These are phyloP conservation scores for Saccharomycopsis hybrid DNA, from an alignment of 1,139 yeast species.

Conservation along the genomic window DNA sequence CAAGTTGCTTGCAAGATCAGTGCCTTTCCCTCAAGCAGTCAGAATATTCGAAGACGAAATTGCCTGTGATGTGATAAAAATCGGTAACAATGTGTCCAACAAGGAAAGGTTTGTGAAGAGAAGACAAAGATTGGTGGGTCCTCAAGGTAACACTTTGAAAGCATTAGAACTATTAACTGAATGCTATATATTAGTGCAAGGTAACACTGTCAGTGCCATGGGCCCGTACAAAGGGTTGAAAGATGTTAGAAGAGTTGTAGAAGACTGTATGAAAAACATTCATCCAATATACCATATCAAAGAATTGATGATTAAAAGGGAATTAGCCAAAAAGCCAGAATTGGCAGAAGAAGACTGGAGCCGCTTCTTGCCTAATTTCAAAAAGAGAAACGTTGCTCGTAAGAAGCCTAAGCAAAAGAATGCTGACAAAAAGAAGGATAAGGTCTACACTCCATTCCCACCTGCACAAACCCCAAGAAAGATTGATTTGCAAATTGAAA, in stretches of 20 bases:
- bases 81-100: constrained; percentile 81
- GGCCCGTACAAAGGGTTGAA: constrained; percentile 94
- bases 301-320: constrained; percentile 96
- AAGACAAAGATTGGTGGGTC: constrained; percentile 94
- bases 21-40: constrained; percentile 94
- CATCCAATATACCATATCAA: constrained; percentile 97
- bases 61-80: constrained; percentile 95
- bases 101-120: constrained; percentile 93
- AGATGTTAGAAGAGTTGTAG: constrained; percentile 88
- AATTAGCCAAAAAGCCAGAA: constrained; percentile 89
- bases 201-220: constrained; percentile 96
- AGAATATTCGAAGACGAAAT: constrained; percentile 85
- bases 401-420: constrained; percentile 67
- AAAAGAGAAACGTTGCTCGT: constrained; percentile 92
- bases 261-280: constrained; percentile 92
- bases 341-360: constrained; percentile 96
- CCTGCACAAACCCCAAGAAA: constrained; percentile 96
- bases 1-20: constrained; percentile 90
- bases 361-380: constrained; percentile 92
- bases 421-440: constrained; percentile 40
- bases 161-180: constrained; percentile 89
- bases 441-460: constrained; percentile 97
- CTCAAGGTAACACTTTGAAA: constrained; percentile 92
- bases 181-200: constrained; percentile 93
- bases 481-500: constrained; percentile 93